Base-by-base conservation (phyloP, 306 rosid species). In the Casuarina cunninghamiana region DNA sequence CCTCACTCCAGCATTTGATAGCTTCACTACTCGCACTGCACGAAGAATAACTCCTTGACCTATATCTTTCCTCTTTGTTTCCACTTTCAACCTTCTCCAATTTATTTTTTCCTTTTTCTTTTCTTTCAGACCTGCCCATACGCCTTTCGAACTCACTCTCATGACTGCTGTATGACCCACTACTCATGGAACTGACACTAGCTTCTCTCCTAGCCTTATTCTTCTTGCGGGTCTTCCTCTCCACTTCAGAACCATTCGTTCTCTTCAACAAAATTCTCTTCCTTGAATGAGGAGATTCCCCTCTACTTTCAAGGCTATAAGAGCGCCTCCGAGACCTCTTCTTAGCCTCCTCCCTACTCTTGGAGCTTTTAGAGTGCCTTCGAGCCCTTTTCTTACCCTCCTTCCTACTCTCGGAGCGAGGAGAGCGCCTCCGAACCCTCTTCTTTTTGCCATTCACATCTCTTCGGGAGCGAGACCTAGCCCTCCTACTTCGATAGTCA, bases 221-320 rank as follows among this genome's bases (percentile, higher is more conserved):
- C 91, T 83, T 92, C 73, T 16, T 71, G 65, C 3, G 16, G 3
- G 65, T 70, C 72, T 88, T 88, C 80, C 79, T 85, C 89, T 50
- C 90, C 65, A 1, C 79, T 83, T 87, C 81, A 37, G 46, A 3
- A 80, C 78, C 79, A 16, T 66, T 75, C 61, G 81, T 85, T 83
- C 86, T 90, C 89, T 89, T 91, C 0, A 71, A 77, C 78, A 78
- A 71, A 73, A 83, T 89, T 81, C 86, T 90, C 91, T 88, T 92
- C 86, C 85, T 87, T 72, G 15, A 68, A 86, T 6, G 53, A 21
- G 81, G 58, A 77, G 92, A 83, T 26, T 79, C 90, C 82, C 83
- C 81, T 13, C 89, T 89, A 71, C 89, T 85, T 69, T 89, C 89
- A 74, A 35, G 32, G 69, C 86, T 82, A 69, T 13, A 43, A 44